Evolutionary conservation across 164 flowering plant genomes (phyloP).

Genomic region (Piper longum): DNA sequence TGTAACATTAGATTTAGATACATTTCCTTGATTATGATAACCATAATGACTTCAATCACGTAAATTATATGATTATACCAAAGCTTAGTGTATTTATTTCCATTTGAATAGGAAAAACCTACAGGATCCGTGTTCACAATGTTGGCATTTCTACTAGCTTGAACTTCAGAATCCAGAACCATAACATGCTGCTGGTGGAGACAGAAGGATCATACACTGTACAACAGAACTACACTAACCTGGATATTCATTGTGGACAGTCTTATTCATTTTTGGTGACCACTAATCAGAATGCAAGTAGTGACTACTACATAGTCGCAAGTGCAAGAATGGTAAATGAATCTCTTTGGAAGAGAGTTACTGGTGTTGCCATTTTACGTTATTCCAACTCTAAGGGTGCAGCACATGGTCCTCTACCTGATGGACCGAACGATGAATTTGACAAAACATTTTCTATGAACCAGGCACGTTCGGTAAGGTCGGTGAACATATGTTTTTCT

Average conservation of each 20-base stretch:
- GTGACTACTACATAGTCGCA: slow-evolving; percentile 67
- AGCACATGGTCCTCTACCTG: slow-evolving; percentile 63
- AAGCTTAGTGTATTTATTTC: no score
- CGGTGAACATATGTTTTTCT: slow-evolving; percentile 5
- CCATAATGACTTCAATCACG: no score
- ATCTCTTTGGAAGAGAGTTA: slow-evolving; percentile 49
- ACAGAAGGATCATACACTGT: slow-evolving; percentile 57
- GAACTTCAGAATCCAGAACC: slow-evolving; percentile 66
- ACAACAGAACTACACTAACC: slow-evolving; percentile 33
- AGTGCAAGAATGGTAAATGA: slow-evolving; percentile 69
- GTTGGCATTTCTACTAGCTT: slow-evolving; percentile 55
- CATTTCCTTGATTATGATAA: no score
- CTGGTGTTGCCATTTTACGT: slow-evolving; percentile 66
- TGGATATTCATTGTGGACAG: slow-evolving; percentile 77
- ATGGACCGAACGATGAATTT: slow-evolving; percentile 38
- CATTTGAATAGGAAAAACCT: slow-evolving; percentile 43
- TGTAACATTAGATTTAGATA: no score
- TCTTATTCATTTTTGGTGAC: slow-evolving; percentile 61
- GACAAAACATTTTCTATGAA: slow-evolving; percentile 41
- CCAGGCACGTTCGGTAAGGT: slow-evolving; percentile 68
- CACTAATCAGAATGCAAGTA: slow-evolving; percentile 66
- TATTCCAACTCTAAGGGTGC: slow-evolving; percentile 60
- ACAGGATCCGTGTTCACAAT: slow-evolving; percentile 53
- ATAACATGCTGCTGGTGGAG: slow-evolving; percentile 49
- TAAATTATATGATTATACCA: no score